Percentiles rank a stretch among this genome's conserved stretches.
These are phyloP conservation scores for Carallia brachiata DNA, from an alignment of 345 rosid genomes.

Conservation along the genomic window DNA sequence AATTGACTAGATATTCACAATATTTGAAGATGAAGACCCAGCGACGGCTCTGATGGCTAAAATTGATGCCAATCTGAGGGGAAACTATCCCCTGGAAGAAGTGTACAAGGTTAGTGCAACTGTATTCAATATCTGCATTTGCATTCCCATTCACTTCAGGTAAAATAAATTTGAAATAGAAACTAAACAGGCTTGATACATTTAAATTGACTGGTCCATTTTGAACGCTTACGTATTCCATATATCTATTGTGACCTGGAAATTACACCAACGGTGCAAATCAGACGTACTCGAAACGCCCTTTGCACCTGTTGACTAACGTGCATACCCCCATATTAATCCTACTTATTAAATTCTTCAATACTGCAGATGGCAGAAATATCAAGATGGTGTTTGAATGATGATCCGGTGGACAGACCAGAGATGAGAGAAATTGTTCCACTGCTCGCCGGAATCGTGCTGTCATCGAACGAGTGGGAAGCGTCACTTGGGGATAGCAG, in stretches of 20 bases:
- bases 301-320: not conserved
- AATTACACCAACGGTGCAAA: too few relatives aligned
- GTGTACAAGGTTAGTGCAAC: slow-evolving; percentile 30
- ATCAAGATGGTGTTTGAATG: slow-evolving; percentile 24
- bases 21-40: slow-evolving; percentile 20
- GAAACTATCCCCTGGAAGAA: slow-evolving; percentile 32
- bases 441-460: slow-evolving; percentile 25
- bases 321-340: not conserved
- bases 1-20: slow-evolving; percentile 22
- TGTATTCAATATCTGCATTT: not conserved
- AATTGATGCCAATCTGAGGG: slow-evolving; percentile 26
- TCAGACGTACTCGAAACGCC: too few relatives aligned
- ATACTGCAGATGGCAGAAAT: slow-evolving; percentile 34
- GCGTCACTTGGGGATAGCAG: slow-evolving; percentile 22
- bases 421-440: slow-evolving; percentile 38
- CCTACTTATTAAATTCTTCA: not conserved
- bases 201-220: too few relatives aligned
- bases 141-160: not conserved
- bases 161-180: not conserved
- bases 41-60: slow-evolving; percentile 24
- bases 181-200: too few relatives aligned
- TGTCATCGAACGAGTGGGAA: slow-evolving; percentile 30
- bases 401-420: slow-evolving; percentile 30
- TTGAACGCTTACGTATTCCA: too few relatives aligned
- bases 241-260: too few relatives aligned